Evolutionary conservation across 2,329 filamentous ascomycete species (phyloP).

Genomic region (Phialocephala subalpina): DNA sequence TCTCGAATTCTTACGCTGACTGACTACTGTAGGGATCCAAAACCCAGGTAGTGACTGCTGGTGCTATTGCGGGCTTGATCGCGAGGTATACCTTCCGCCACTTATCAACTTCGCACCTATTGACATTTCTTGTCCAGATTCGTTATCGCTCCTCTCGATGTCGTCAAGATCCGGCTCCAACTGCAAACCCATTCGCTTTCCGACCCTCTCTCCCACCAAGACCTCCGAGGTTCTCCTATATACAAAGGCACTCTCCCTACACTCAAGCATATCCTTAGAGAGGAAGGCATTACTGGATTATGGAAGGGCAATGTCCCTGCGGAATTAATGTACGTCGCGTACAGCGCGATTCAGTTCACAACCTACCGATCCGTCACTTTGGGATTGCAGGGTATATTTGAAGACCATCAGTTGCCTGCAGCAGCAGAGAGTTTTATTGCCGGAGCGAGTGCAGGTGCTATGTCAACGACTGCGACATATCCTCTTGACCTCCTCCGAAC

Average conservation of each 20-base stretch:
- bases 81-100: conserved; percentile 66
- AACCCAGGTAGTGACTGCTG: conserved; percentile 70
- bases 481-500: conserved; percentile 93
- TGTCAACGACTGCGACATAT: conserved; percentile 86
- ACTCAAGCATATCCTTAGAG: conserved; percentile 75
- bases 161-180: conserved; percentile 97
- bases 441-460: conserved; percentile 82
- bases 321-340: conserved; percentile 92
- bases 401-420: conserved; percentile 60
- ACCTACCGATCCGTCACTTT: conserved; percentile 81
- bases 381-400: conserved; percentile 58
- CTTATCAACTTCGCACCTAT: neutral
- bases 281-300: conserved; percentile 85
- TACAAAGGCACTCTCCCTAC: conserved; percentile 83
- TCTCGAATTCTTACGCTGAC: conserved; percentile 19
- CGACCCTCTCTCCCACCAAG: conserved; percentile 68
- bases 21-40: conserved; percentile 62
- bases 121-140: conserved; percentile 63
- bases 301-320: conserved; percentile 99
- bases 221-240: conserved; percentile 55
- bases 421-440: conserved; percentile 82
- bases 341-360: conserved; percentile 89
- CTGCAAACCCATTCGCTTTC: conserved; percentile 84
- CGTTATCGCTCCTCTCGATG: conserved; percentile 92
- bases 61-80: conserved; percentile 81